Evolutionary conservation across 352 stramenopile genomes (phyloP).

Genomic region (Phytophthora multivora): DNA sequence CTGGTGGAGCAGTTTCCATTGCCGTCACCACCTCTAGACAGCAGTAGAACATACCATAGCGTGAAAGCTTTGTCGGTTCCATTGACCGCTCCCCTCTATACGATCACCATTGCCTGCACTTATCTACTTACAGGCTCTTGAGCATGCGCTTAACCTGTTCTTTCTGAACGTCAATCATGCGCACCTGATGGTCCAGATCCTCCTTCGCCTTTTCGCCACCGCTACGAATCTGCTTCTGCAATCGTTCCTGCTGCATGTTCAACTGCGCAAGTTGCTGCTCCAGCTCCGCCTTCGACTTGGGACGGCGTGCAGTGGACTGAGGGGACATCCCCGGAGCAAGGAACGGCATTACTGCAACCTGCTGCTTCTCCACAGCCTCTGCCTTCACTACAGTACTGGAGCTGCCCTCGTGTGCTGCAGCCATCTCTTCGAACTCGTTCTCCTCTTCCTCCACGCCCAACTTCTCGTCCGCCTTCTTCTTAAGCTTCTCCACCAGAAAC

Average conservation of each 20-base stretch:
- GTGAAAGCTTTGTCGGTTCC: conserved; percentile 21
- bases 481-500: conserved; percentile 58
- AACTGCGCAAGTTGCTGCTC: conserved; percentile 48
- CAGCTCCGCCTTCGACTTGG: conserved; percentile 46
- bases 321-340: conserved; percentile 30
- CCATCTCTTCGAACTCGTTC: conserved; percentile 53
- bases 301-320: conserved; percentile 8
- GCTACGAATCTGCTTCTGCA: conserved; percentile 31
- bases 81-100: neutral
- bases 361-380: conserved; percentile 2
- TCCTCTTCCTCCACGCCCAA: conserved; percentile 45
- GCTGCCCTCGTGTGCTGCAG: conserved; percentile 3
- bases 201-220: conserved; percentile 27
- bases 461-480: conserved; percentile 62
- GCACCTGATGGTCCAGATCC: conserved; percentile 54
- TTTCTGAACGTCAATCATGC: conserved; percentile 62
- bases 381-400: neutral
- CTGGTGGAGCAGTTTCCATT: conserved; percentile 72
- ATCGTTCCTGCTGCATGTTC: conserved; percentile 33
- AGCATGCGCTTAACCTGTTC: conserved; percentile 54
- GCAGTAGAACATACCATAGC: neutral
- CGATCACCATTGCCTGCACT: neutral
- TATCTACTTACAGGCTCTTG: conserved; percentile 40
- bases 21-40: conserved; percentile 30
- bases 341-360: conserved; percentile 34